phyloP scores from a whole-genome alignment of 495 filamentous ascomycete species.

The Extremus antarcticus region DNA sequence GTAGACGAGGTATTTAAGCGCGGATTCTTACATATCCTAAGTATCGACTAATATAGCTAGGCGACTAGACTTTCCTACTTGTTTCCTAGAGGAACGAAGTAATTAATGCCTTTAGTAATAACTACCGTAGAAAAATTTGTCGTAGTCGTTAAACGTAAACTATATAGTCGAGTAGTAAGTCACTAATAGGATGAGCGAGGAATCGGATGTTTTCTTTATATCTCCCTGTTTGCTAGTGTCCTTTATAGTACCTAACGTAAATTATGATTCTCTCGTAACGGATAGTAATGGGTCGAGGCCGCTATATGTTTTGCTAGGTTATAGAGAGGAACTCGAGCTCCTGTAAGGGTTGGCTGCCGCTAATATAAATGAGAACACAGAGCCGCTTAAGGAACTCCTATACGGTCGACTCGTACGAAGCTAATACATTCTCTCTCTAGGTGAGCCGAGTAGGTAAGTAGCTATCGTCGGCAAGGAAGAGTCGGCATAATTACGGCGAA shows the following conservation, averaged over 20 bases:
- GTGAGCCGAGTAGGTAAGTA: not conserved
- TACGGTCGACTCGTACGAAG: not conserved
- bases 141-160: not conserved
- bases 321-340: not conserved
- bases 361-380: not conserved
- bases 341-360: not conserved
- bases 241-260: not conserved
- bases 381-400: conserved; percentile 5
- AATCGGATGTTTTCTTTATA: not conserved
- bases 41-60: not conserved
- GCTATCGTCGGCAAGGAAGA: not conserved
- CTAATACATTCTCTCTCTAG: not conserved
- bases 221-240: not conserved
- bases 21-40: not conserved
- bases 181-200: not conserved
- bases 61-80: conserved; percentile 1
- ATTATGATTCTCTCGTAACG: not conserved
- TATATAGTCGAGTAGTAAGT: not conserved
- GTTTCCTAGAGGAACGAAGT: conserved; percentile 2
- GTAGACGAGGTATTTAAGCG: conserved; percentile 1
- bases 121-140: not conserved
- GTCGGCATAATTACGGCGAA: not conserved
- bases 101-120: not conserved
- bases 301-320: not conserved
- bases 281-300: not conserved